Evolutionary conservation across 2,329 filamentous ascomycete genomes (phyloP).

Genomic region (Cercospora citrullina): DNA sequence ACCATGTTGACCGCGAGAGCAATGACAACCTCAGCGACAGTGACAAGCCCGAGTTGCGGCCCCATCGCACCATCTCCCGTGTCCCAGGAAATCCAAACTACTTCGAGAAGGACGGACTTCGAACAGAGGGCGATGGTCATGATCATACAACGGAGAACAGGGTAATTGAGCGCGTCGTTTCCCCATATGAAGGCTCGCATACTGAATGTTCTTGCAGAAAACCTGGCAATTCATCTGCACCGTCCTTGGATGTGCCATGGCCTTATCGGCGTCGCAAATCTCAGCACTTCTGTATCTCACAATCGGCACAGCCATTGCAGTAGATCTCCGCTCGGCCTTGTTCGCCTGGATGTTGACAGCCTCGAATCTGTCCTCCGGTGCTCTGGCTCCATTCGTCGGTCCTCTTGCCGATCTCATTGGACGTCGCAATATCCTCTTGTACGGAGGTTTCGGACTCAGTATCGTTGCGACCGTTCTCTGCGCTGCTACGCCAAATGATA

Average conservation of each 20-base stretch:
- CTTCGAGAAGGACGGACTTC: neutral
- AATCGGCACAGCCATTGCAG: neutral
- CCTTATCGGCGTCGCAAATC: neutral
- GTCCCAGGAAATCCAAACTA: slow-evolving; percentile 9
- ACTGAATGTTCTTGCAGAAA: neutral
- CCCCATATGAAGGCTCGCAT: neutral
- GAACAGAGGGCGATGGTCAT: slow-evolving; percentile 2
- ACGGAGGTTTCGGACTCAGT: neutral
- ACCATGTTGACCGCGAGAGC: neutral
- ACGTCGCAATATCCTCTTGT: neutral
- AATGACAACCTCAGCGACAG: neutral
- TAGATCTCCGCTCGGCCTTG: neutral
- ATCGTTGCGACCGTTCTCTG: neutral
- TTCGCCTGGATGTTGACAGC: slow-evolving; percentile 6
- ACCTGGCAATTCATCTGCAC: neutral
- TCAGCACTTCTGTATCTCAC: neutral
- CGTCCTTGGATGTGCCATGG: neutral
- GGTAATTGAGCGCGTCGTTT: neutral
- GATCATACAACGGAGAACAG: neutral
- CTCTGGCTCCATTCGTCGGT: neutral
- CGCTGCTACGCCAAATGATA: neutral
- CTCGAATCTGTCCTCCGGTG: neutral
- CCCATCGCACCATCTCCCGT: slow-evolving; percentile 4
- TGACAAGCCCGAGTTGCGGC: slow-evolving; percentile 1
- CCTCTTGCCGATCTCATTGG: slow-evolving; percentile 2